phyloP scores from a whole-genome alignment of 139 green algal genomes.

The Ulvella scutata region DNA sequence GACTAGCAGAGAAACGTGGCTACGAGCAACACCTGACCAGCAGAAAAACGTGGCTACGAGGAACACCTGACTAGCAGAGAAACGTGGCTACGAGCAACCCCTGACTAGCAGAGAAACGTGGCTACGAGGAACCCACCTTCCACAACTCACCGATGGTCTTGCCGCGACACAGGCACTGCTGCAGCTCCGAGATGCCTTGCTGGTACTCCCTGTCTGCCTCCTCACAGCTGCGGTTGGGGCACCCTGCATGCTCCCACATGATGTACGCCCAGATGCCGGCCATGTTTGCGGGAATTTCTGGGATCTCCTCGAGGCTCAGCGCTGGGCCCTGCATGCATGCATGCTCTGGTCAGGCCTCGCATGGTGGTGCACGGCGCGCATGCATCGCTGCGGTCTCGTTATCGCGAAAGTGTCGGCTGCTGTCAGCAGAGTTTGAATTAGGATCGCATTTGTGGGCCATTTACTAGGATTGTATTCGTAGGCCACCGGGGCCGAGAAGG shows the following conservation, averaged over 20 bases:
- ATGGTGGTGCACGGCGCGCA: no score
- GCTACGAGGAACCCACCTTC: slow-evolving; percentile 19
- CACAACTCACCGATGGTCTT: slow-evolving; percentile 50
- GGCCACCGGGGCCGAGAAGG: no score
- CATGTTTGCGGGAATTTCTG: slow-evolving; percentile 68
- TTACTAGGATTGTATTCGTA: no score
- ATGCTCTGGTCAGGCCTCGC: neutral
- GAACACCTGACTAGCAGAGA: no score
- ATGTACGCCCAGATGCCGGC: slow-evolving; percentile 90
- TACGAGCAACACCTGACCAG: no score
- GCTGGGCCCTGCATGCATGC: neutral
- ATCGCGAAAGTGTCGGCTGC: no score
- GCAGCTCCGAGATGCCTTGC: slow-evolving; percentile 43
- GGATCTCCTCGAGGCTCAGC: slow-evolving; percentile 3
- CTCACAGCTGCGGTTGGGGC: slow-evolving; percentile 24
- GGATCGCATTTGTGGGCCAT: no score
- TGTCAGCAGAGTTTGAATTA: no score
- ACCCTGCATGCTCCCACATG: slow-evolving; percentile 71
- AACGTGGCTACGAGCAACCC: neutral
- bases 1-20: no score
- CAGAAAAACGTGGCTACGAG: no score
- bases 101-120: neutral
- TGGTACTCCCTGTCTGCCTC: slow-evolving; percentile 26
- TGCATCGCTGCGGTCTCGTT: no score
- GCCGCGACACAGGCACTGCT: slow-evolving; percentile 28